Evolutionary conservation across 2,329 filamentous ascomycete species (phyloP).

Genomic region (Mycosphaerella arachidis): DNA sequence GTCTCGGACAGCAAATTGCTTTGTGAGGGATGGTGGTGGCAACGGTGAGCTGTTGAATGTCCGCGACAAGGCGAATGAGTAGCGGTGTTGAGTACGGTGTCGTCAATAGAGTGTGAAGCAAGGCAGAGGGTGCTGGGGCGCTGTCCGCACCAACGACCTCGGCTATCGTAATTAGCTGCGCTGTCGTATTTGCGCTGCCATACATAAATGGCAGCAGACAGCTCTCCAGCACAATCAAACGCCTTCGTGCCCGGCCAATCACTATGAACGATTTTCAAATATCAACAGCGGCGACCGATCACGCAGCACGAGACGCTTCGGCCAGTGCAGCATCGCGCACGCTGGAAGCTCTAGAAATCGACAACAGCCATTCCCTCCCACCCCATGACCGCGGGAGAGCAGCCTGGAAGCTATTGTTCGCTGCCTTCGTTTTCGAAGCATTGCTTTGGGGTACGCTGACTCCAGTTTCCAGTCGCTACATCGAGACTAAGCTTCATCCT

Average conservation of each 20-base stretch:
- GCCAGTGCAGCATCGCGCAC: neutral
- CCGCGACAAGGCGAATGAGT: neutral
- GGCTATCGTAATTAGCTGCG: no score
- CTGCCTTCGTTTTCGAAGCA: constrained; percentile 48
- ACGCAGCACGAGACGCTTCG: neutral
- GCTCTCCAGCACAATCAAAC: no score
- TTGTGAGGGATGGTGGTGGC: no score
- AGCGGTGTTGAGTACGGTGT: neutral
- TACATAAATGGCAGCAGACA: no score
- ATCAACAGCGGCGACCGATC: neutral
- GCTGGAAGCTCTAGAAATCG: neutral
- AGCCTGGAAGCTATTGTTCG: constrained; percentile 24
- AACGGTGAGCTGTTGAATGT: no score
- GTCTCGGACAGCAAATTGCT: no score
- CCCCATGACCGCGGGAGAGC: constrained; percentile 21
- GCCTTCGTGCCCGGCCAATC: neutral
- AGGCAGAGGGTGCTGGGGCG: neutral
- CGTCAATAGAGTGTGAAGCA: neutral
- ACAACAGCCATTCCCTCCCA: constrained; percentile 8
- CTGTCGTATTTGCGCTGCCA: no score
- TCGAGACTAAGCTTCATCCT: no score
- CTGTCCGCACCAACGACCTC: neutral
- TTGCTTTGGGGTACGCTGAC: constrained; percentile 46
- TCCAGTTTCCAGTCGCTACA: no score
- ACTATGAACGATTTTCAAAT: neutral